Evolutionary conservation across 176 grass and related monocot genomes (phyloP), one percentile per base, ranked within the genome.

Genomic region (Eremochloa ophiuroides): DNA sequence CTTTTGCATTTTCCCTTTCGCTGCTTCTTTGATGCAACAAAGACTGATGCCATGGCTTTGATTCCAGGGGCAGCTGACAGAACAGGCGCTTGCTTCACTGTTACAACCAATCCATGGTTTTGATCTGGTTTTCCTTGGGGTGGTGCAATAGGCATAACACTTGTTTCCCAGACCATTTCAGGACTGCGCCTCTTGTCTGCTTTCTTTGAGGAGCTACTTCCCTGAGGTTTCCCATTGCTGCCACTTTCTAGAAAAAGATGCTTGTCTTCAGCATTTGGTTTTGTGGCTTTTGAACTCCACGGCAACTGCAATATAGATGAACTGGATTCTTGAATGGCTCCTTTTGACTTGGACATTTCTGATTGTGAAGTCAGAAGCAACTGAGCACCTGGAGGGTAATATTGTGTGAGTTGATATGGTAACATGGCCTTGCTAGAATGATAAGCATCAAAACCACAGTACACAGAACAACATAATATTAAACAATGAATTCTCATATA

Each of bases 281-380:
- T 42, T 51, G 15, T 62, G 23, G 66, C 18, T 60, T 26, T 55
- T 73, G 30, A 26, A 30, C 65, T 69, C 15, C 79, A 64, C 22
- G 39, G 51, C 38, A 85, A 27, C 42, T 71, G 78, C 46, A 82
- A 35, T 74, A 44, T 82, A 63, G 71, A 59, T 88, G 85, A 74
- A 71, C 71, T 13, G 46, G 66, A 75, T 76, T 79, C 60, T 70
- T 47, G 53, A 47, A 56, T 63, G 79, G 28, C 50, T 47, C 37
- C 69, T 85, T 79, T 58, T 30, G 69, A 76, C 63, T 77, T 79
- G 31, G 71, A 33, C 30, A 38, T 83, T 70, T 88, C 34, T 6
- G 41, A 64, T 66, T 37, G 42, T 29, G 4, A 69, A 66, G 69
- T 73, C 41, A 62, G 73, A 74, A 62, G 66, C 35, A 42, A 43